Evolutionary conservation across 1,139 yeast species (phyloP), one percentile per base, ranked within the genome.

Genomic region (Protomyces lactucae-debilis): DNA sequence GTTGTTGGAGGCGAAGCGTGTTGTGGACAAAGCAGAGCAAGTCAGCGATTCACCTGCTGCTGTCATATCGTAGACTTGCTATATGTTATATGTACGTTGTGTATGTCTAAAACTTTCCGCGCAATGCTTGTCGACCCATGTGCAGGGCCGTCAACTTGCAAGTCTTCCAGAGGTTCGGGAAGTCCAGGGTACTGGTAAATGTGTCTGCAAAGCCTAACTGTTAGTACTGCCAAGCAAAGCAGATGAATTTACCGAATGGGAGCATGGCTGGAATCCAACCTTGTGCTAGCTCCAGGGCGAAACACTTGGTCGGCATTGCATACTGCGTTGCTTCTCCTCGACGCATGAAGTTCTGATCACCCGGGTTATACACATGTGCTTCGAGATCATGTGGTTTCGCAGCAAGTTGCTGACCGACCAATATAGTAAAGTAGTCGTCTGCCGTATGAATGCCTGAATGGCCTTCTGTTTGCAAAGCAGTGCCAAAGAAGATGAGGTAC

Each of bases 241-340:
- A 4, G 2, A 9, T 28, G 3, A 2, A 18, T 28, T 5, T 16
- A 43, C 48, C 99, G 74, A 93, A 95, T 23, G 98, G 97, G 69
- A 95, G 81, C 99, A 93, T 93, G 61, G 95, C 86, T 43, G 99
- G 99, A 70, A 93, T 89, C 95, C 97, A 93, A 60, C 72, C 99
- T 78, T 93, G 99, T 6, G 99, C 99, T 73, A 93, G 82, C 75
- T 93, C 99, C 71, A 93, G 79, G 5, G 99, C 97, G 77, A 85
- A 92, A 0, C 89, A 80, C 32, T 61, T 61, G 16, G 83, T 76
- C 0, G 89, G 87, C 96, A 93, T 89, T 43, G 85, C 71, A 75
- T 95, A 93, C 76, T 95, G 99, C 76, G 88, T 90, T 70, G 84
- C 83, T 55, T 76, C 70, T 43, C 97, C 97, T 74, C 84, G 86